These are phyloP conservation scores for Sporothrix globosa DNA, from an alignment of 2,329 filamentous ascomycete species.

Conservation along the genomic window DNA sequence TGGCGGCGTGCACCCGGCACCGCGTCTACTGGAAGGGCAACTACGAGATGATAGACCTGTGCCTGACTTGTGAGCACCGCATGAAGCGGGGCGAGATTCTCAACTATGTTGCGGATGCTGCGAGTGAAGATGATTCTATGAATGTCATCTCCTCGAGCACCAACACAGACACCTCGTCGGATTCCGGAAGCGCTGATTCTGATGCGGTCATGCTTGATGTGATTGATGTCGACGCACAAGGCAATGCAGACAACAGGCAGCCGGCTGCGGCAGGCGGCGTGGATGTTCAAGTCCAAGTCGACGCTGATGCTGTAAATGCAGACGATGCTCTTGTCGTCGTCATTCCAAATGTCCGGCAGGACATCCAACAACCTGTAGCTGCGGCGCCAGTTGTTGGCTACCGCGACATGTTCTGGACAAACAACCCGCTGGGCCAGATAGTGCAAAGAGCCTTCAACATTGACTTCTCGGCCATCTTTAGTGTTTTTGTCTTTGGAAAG, in stretches of 20 bases:
- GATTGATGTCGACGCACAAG: background rate
- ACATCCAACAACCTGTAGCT: background rate
- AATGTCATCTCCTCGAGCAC: background rate
- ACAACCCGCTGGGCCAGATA: constrained; percentile 12
- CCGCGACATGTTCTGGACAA: constrained; percentile 8
- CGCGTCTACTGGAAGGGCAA: constrained; percentile 1
- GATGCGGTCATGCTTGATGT: background rate
- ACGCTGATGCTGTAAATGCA: background rate
- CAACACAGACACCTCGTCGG: constrained; percentile 10
- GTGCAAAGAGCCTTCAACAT: background rate
- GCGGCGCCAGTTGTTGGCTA: background rate
- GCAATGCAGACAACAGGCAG: no score
- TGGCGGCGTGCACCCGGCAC: background rate
- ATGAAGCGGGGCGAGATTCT: constrained; percentile 10
- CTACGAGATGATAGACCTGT: constrained; percentile 17
- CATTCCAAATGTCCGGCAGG: background rate
- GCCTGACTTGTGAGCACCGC: background rate
- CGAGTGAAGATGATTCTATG: background rate
- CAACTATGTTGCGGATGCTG: background rate
- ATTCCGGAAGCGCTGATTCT: background rate
- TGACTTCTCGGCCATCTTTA: background rate
- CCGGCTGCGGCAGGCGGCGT: background rate
- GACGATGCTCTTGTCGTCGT: background rate
- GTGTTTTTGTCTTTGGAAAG: background rate
- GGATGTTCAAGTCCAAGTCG: background rate